Evolutionary conservation across 2,329 filamentous ascomycete species (phyloP).

Genomic region (Fusarium gaditjirri): DNA sequence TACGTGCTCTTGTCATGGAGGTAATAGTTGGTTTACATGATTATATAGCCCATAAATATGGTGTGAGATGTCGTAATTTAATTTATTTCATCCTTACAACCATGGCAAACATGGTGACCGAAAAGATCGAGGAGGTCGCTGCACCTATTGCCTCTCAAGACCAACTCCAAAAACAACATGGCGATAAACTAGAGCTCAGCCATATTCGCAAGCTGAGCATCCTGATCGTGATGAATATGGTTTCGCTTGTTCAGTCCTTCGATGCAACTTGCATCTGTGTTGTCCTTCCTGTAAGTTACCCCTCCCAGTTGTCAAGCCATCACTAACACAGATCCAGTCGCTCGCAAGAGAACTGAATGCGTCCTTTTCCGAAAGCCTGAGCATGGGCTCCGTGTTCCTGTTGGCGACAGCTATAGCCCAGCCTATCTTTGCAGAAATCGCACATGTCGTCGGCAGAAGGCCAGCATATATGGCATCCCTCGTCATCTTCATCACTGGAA

Average conservation of each 20-base stretch:
- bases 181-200: background rate
- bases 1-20: background rate
- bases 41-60: background rate
- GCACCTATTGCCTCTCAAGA: background rate
- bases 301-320: background rate
- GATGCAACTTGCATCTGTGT: constrained; percentile 46
- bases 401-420: constrained; percentile 72
- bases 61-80: background rate
- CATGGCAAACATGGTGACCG: background rate
- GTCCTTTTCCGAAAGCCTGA: constrained; percentile 39
- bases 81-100: background rate
- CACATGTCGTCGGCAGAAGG: constrained; percentile 51
- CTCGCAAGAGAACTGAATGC: constrained; percentile 43
- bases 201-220: constrained; percentile 29
- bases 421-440: constrained; percentile 56
- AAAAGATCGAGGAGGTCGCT: background rate
- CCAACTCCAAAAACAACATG: background rate
- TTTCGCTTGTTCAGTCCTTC: constrained; percentile 41
- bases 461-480: constrained; percentile 33
- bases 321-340: constrained; percentile 21
- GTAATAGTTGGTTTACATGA: background rate
- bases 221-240: constrained; percentile 34
- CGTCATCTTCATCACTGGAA: constrained; percentile 54
- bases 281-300: constrained; percentile 40
- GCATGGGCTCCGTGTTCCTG: constrained; percentile 71